These are phyloP conservation scores for Crithidia sp. DNA, from an alignment of 208 protist genomes.

Conservation along the genomic window DNA sequence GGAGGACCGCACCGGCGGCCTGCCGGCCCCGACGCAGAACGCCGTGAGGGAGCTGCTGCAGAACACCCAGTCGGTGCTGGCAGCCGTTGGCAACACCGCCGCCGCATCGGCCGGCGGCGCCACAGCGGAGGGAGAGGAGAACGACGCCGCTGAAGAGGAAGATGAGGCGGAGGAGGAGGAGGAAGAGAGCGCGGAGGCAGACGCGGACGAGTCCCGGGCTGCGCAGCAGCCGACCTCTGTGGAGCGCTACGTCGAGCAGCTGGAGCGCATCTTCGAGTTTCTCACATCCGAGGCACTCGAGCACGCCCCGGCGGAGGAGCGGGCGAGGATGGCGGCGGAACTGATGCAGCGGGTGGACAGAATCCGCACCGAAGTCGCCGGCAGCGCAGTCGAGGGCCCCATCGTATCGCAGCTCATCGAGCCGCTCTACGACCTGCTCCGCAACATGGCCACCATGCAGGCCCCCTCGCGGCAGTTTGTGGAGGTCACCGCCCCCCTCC, in stretches of 20 bases:
- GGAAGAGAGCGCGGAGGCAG: neutral
- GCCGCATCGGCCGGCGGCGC: neutral
- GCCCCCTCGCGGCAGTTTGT: slow-evolving; percentile 33
- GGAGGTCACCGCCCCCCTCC: slow-evolving; percentile 41
- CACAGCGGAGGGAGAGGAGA: neutral
- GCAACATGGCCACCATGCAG: slow-evolving; percentile 25
- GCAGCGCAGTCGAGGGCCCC: slow-evolving; percentile 3
- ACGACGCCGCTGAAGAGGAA: neutral
- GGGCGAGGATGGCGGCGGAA: slow-evolving; percentile 26
- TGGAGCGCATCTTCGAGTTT: slow-evolving; percentile 43
- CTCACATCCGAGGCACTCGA: slow-evolving; percentile 56
- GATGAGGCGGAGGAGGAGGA: slow-evolving; percentile 11
- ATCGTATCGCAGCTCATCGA: slow-evolving; percentile 54
- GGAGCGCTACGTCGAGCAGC: slow-evolving; percentile 21
- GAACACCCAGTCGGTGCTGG: slow-evolving; percentile 18
- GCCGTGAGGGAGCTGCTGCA: slow-evolving; percentile 18
- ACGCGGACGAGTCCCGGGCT: slow-evolving; percentile 1
- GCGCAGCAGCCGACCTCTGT: neutral
- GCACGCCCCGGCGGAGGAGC: slow-evolving; percentile 31
- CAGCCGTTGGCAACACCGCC: slow-evolving; percentile 13
- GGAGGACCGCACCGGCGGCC: slow-evolving; percentile 7
- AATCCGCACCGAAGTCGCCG: slow-evolving; percentile 33
- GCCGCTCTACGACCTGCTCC: slow-evolving; percentile 56
- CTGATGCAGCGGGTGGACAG: slow-evolving; percentile 33
- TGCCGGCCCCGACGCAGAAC: slow-evolving; percentile 14